Percentiles rank a stretch among this genome's conserved stretches.
phyloP scores from a whole-genome alignment of 768 basidiomycete genomes.

The Vishniacozyma victoriae region DNA sequence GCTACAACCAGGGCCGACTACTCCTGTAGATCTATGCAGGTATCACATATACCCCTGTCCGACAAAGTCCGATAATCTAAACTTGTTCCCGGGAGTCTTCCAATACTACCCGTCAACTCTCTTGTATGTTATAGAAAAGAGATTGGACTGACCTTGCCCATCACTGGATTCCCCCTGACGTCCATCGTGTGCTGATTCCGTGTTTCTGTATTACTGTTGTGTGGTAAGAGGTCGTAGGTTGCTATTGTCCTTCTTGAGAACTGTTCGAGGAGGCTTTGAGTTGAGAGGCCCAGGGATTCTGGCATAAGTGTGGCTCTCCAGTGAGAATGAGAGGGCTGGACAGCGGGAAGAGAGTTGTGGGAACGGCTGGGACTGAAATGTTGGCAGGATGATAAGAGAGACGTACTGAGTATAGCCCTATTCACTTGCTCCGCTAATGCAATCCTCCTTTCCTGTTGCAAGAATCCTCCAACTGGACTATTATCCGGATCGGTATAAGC shows the following conservation, averaged over 20 bases:
- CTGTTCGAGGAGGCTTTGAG: slow-evolving; percentile 16
- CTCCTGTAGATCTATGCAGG: too few species aligned
- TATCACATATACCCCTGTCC: too few species aligned
- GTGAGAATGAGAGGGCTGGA: background rate
- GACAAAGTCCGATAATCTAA: too few species aligned
- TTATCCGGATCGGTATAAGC: slow-evolving; percentile 77
- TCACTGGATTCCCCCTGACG: slow-evolving; percentile 7
- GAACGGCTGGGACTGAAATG: background rate
- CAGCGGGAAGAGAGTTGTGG: background rate
- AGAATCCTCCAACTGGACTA: slow-evolving; percentile 68
- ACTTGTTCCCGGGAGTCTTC: too few species aligned
- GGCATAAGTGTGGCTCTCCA: background rate
- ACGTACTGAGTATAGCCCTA: slow-evolving; percentile 73
- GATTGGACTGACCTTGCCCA: slow-evolving; percentile 19
- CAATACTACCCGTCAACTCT: too few species aligned
- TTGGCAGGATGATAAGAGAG: background rate
- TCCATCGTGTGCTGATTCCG: slow-evolving; percentile 23
- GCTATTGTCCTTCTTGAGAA: slow-evolving; percentile 18
- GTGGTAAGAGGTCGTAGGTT: slow-evolving; percentile 13
- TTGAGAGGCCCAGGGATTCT: slow-evolving; percentile 16
- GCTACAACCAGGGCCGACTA: too few species aligned
- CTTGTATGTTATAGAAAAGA: too few species aligned
- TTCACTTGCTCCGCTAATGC: slow-evolving; percentile 83
- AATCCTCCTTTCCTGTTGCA: slow-evolving; percentile 69
- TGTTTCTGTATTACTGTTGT: slow-evolving; percentile 20